phyloP scores from a whole-genome alignment of 129 eudicot species.

The Saposhnikovia divaricata region DNA sequence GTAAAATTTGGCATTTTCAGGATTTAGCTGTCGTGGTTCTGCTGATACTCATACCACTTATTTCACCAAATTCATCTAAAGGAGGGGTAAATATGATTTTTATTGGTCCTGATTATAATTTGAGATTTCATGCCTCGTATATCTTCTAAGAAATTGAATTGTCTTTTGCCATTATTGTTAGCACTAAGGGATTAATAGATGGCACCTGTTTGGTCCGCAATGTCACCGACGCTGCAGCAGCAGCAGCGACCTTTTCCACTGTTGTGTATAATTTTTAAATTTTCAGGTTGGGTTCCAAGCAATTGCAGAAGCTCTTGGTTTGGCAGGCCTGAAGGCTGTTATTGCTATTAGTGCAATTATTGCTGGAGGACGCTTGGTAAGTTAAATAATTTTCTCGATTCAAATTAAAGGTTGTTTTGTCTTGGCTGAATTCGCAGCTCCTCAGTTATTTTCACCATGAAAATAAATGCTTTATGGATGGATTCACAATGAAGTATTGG shows the following conservation, averaged over 20 bases:
- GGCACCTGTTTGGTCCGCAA: neutral
- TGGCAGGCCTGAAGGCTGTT: constrained; percentile 94
- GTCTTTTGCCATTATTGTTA: neutral
- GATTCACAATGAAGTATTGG: neutral
- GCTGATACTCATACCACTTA: constrained; percentile 93
- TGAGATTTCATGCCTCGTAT: neutral
- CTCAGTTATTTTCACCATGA: neutral
- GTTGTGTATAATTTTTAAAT: constrained; percentile 1
- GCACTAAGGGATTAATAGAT: neutral
- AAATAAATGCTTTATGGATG: neutral
- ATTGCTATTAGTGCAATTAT: constrained; percentile 97
- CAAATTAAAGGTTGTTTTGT: neutral
- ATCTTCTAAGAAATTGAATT: neutral
- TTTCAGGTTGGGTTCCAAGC: constrained; percentile 88
- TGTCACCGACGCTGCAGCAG: neutral
- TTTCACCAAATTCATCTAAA: constrained; percentile 97
- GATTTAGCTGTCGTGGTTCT: constrained; percentile 98
- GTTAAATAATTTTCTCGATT: constrained; percentile 13
- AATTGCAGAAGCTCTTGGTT: constrained; percentile 98
- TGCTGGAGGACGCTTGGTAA: constrained; percentile 98
- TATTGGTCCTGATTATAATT: neutral
- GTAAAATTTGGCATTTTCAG: constrained; percentile 29
- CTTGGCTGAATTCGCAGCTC: neutral
- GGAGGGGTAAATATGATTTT: constrained; percentile 73
- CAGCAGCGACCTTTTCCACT: constrained; percentile 10